Evolutionary conservation across 306 rosid genomes (phyloP).

Genomic region (Inga oerstediana): DNA sequence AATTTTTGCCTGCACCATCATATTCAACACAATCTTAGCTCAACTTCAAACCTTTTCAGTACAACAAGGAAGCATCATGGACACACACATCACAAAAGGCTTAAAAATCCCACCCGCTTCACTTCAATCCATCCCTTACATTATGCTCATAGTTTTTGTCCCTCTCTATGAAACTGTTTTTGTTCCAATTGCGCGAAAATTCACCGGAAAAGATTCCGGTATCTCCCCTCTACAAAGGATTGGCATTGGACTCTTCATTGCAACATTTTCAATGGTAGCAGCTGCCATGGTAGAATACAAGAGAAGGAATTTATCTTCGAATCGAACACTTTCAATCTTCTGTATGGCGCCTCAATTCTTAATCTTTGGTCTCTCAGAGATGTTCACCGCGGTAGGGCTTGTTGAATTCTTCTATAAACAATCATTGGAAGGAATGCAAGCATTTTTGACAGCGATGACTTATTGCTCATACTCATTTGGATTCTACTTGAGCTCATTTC

Average conservation of each 20-base stretch:
- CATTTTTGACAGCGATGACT: constrained; percentile 64
- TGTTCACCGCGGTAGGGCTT: constrained; percentile 66
- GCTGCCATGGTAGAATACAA: constrained; percentile 61
- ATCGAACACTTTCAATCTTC: constrained; percentile 44
- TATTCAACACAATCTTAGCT: constrained; percentile 67
- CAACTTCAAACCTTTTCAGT: constrained; percentile 75
- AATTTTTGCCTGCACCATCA: constrained; percentile 65
- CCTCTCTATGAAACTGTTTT: constrained; percentile 61
- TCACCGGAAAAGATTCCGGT: constrained; percentile 57
- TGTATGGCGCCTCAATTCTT: constrained; percentile 68
- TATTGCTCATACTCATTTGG: constrained; percentile 71
- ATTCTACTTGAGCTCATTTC: constrained; percentile 61
- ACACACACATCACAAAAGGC: constrained; percentile 39
- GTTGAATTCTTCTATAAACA: constrained; percentile 67
- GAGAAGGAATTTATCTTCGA: constrained; percentile 39
- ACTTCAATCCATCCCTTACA: constrained; percentile 68
- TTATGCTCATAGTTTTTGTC: constrained; percentile 52
- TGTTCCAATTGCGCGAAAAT: constrained; percentile 48
- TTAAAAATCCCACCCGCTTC: constrained; percentile 71
- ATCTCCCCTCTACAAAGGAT: constrained; percentile 60
- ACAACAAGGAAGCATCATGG: constrained; percentile 62
- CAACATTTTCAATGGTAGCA: constrained; percentile 62
- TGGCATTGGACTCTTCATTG: constrained; percentile 60
- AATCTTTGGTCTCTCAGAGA: constrained; percentile 61
- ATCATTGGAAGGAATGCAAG: constrained; percentile 62